Evolutionary conservation across 345 rosid genomes (phyloP).

Genomic region (Camelina hispida): DNA sequence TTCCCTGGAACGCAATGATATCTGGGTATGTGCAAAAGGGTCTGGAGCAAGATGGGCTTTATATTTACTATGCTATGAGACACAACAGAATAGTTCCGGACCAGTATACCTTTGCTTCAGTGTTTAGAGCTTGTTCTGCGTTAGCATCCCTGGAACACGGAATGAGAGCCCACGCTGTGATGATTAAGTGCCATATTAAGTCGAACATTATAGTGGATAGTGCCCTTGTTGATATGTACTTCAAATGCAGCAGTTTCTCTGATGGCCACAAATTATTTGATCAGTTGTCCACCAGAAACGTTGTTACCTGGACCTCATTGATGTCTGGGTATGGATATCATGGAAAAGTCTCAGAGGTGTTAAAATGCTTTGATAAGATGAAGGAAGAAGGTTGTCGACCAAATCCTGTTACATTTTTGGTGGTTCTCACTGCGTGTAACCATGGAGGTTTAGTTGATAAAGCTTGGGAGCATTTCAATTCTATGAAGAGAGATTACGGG

Average conservation of each 20-base stretch:
- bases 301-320: slow-evolving; percentile 71
- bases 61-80: slow-evolving; percentile 59
- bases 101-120: slow-evolving; percentile 73
- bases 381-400: slow-evolving; percentile 61
- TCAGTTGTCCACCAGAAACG: slow-evolving; percentile 50
- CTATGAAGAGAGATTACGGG: slow-evolving; percentile 63
- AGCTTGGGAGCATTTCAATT: slow-evolving; percentile 57
- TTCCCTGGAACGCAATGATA: slow-evolving; percentile 66
- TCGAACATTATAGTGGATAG: slow-evolving; percentile 64
- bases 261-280: slow-evolving; percentile 59
- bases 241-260: slow-evolving; percentile 65
- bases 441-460: slow-evolving; percentile 72
- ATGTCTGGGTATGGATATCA: slow-evolving; percentile 74
- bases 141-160: slow-evolving; percentile 69
- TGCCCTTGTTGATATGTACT: slow-evolving; percentile 79
- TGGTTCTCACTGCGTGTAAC: slow-evolving; percentile 74
- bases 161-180: slow-evolving; percentile 59
- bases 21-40: slow-evolving; percentile 69
- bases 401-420: slow-evolving; percentile 68
- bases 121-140: slow-evolving; percentile 66
- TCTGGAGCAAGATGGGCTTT: slow-evolving; percentile 49
- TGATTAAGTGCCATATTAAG: slow-evolving; percentile 54
- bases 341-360: slow-evolving; percentile 66
- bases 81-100: slow-evolving; percentile 54
- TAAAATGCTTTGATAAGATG: slow-evolving; percentile 68